Evolutionary conservation across 2,329 filamentous ascomycete species (phyloP), one percentile per base, ranked within the genome.

Genomic region (Sporothrix pallida): DNA sequence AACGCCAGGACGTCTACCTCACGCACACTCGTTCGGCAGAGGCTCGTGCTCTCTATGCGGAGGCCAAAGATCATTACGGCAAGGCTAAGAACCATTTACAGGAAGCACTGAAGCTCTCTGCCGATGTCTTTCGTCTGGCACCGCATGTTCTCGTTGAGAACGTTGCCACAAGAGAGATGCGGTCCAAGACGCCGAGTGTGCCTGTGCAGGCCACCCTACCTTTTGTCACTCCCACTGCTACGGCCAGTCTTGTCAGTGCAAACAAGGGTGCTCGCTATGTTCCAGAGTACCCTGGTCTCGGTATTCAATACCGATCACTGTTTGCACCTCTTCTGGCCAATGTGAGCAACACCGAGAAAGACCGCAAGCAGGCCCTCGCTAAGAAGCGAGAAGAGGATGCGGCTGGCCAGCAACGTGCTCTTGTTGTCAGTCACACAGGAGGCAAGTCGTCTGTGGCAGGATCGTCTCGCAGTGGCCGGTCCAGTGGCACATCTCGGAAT

Each of bases 1-100:
- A 71, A 15, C 54, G 23, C 82, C 83, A 69, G 83, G 86, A 79
- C 15, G 79, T 52, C 58, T 86, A 85, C 80, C 80, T 79, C 54
- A 79, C 82, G 48, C 80, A 79, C 74, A 85, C 85, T 80, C 81
- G 83, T 10, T 80, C 83, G 12, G 78, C 82, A 20, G 77, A 79
- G 12, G 83, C 83, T 37, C 82, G 83, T 10, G 77, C 79, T 50
- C 80, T 82, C 77, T 80, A 80, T 73, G 75, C 78, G 69, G 81
- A 84, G 60, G 82, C 84, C 44, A 81, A 80, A 77, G 77, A 76
- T 15, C 83, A 86, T 77, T 83, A 83, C 74, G 72, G 76, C 44
- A 79, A 83, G 76, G 79, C 80, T 5, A 76, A 79, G 63, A 72
- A 77, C 13, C 83, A 86, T 77, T 77, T 86, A n/a, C 75, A 72